Conservation (phyloP, 2,329 filamentous ascomycete species). For the Aulographum hederae region DNA sequence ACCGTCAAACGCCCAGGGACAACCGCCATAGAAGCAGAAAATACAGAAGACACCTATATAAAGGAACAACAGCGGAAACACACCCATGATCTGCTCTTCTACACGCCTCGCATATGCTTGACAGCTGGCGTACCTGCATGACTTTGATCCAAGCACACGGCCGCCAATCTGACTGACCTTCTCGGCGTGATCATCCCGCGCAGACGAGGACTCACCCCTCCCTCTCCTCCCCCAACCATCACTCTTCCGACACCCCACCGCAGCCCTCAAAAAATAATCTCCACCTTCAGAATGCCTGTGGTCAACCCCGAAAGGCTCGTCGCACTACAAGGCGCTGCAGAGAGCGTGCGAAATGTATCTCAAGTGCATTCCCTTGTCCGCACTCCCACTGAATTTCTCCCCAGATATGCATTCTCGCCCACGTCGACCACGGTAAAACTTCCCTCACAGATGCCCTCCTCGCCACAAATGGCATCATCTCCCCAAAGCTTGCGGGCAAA, state of each 20-base stretch:
- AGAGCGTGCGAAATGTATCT: conserved; percentile 81
- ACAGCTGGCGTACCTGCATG: no score
- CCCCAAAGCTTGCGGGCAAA: conserved; percentile 90
- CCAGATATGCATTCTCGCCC: conserved; percentile 85
- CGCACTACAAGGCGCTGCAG: conserved; percentile 68
- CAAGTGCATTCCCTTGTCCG: conserved; percentile 8
- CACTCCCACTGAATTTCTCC: not conserved
- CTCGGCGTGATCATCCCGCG: no score
- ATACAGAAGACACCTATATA: no score
- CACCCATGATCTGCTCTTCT: no score
- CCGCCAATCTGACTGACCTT: no score
- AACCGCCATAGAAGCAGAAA: no score
- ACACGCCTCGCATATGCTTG: no score
- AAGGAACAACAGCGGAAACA: no score
- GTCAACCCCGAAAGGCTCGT: conserved; percentile 82
- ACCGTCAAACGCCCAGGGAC: no score
- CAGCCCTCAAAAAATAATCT: conserved; percentile 8
- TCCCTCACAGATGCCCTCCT: conserved; percentile 91
- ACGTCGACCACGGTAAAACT: conserved; percentile 97
- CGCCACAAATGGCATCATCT: conserved; percentile 98
- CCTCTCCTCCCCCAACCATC: no score
- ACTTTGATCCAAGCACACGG: no score
- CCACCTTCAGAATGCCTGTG: conserved; percentile 59
- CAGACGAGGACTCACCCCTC: no score
- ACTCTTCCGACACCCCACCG: conserved; percentile 5